Percentiles rank a stretch among this genome's conserved stretches.
Conservation (phyloP, 495 filamentous ascomycete species). For the Penicillium ucsense region DNA sequence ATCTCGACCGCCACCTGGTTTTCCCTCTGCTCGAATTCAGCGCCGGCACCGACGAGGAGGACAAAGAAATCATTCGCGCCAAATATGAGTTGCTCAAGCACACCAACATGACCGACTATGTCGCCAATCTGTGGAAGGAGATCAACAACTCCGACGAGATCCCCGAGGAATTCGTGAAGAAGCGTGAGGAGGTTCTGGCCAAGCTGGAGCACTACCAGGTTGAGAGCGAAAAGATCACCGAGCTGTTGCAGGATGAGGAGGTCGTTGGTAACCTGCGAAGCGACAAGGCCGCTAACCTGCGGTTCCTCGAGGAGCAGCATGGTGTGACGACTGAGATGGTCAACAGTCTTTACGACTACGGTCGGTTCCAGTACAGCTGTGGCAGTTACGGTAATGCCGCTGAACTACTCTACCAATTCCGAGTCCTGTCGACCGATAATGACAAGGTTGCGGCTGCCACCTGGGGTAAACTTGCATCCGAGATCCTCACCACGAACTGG, state of each 20-base stretch:
- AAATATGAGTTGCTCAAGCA: slow-evolving; percentile 89
- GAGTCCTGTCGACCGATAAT: slow-evolving; percentile 93
- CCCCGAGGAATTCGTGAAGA: slow-evolving; percentile 76
- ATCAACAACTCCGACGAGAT: slow-evolving; percentile 69
- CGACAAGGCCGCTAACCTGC: slow-evolving; percentile 96
- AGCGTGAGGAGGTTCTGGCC: slow-evolving; percentile 79
- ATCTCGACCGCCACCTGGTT: slow-evolving; percentile 92
- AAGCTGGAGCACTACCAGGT: slow-evolving; percentile 71
- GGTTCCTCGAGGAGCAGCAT: slow-evolving; percentile 89
- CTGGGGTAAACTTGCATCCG: slow-evolving; percentile 91
- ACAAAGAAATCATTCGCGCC: slow-evolving; percentile 62
- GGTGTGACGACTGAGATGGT: slow-evolving; percentile 91
- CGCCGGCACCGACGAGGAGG: slow-evolving; percentile 44
- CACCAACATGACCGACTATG: slow-evolving; percentile 97
- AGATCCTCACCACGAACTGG: slow-evolving; percentile 91
- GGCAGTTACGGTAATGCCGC: slow-evolving; percentile 83
- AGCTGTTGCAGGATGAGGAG: slow-evolving; percentile 73
- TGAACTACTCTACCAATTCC: slow-evolving; percentile 89
- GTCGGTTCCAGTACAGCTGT: slow-evolving; percentile 92
- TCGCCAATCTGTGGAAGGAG: slow-evolving; percentile 77
- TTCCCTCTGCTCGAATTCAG: slow-evolving; percentile 90
- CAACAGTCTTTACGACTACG: slow-evolving; percentile 85
- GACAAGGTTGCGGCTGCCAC: slow-evolving; percentile 91
- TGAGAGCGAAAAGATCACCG: slow-evolving; percentile 74
- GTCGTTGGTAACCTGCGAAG: slow-evolving; percentile 80